Conservation (phyloP, 176 grass and related monocot species). For the Secale cereale region DNA sequence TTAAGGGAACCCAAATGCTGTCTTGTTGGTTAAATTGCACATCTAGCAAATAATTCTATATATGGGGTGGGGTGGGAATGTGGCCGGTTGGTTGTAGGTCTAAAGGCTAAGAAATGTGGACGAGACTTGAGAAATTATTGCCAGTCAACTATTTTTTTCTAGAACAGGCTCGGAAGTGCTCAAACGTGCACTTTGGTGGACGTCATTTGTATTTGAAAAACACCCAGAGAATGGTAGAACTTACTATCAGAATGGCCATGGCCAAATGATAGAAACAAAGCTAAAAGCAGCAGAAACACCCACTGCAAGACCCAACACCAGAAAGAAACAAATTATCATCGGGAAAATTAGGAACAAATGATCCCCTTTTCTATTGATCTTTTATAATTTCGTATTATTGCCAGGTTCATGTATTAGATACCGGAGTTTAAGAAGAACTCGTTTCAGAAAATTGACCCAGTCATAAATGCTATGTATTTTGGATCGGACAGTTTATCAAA, state of each 20-base stretch:
- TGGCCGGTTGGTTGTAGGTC: background rate
- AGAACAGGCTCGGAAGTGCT: background rate
- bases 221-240: background rate
- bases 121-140: background rate
- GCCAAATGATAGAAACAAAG: background rate
- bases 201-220: background rate
- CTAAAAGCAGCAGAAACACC: background rate
- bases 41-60: constrained; percentile 4
- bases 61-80: background rate
- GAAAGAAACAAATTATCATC: background rate
- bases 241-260: background rate
- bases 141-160: background rate
- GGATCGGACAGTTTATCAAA: background rate
- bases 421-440: background rate
- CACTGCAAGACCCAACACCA: background rate
- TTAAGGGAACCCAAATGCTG: background rate
- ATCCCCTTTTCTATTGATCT: background rate
- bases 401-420: background rate
- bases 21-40: background rate
- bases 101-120: background rate
- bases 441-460: constrained; percentile 7
- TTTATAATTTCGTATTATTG: background rate
- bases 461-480: constrained; percentile 17
- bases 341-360: background rate
- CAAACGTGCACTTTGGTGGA: too few relatives aligned